Evolutionary conservation across 2,329 filamentous ascomycete species (phyloP).

Genomic region (Epichloe aotearoae): DNA sequence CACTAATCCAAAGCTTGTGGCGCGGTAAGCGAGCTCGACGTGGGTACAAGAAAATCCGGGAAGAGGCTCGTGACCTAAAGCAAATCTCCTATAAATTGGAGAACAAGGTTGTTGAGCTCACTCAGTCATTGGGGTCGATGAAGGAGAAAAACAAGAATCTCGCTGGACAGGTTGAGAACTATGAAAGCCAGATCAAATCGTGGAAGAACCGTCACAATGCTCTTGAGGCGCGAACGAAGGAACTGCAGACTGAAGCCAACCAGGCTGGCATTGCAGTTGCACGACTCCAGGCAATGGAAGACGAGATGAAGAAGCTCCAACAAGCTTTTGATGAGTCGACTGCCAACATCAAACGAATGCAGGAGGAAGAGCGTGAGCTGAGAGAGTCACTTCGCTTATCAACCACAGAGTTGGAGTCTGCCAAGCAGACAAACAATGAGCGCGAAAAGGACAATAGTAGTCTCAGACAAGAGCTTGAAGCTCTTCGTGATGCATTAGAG

Average conservation of each 20-base stretch:
- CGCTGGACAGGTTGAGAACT: conserved; percentile 80
- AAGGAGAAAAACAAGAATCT: conserved; percentile 91
- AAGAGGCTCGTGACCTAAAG: conserved; percentile 95
- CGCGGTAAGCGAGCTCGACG: conserved; percentile 69
- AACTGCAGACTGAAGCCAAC: conserved; percentile 91
- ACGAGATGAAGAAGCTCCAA: conserved; percentile 89
- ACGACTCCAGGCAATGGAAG: conserved; percentile 79
- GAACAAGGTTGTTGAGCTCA: conserved; percentile 98
- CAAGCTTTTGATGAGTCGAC: conserved; percentile 81
- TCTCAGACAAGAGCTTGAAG: conserved; percentile 75
- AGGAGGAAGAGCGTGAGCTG: conserved; percentile 82
- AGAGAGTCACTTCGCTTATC: conserved; percentile 70
- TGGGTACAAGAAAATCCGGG: conserved; percentile 80
- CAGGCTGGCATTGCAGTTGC: conserved; percentile 93
- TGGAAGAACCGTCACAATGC: conserved; percentile 90
- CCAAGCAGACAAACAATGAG: conserved; percentile 59
- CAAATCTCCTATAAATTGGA: conserved; percentile 99
- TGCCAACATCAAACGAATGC: conserved; percentile 80
- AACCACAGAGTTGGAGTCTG: conserved; percentile 66
- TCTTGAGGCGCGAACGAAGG: conserved; percentile 79
- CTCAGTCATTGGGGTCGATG: conserved; percentile 81
- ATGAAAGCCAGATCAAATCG: conserved; percentile 89
- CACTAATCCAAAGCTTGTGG: conserved; percentile 87
- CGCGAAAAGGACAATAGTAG: conserved; percentile 77
- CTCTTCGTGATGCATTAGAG: conserved; percentile 87